Percentiles rank a stretch among this genome's conserved stretches.
phyloP scores from a whole-genome alignment of 2,329 filamentous ascomycete genomes.

The Trichoderma koningiopsis region DNA sequence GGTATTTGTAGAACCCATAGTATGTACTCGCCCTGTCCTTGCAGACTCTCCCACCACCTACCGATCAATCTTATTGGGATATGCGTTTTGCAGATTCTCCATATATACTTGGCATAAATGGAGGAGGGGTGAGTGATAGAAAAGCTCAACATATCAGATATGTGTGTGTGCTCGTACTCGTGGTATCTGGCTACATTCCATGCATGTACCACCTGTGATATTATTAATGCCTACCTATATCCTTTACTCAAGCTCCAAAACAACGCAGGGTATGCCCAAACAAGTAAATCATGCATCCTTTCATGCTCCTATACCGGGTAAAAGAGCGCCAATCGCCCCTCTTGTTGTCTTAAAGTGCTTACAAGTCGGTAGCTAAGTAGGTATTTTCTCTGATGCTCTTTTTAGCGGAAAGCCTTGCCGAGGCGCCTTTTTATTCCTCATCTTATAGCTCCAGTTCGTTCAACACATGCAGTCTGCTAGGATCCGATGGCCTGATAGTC shows the following conservation, averaged over 20 bases:
- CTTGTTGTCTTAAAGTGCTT: not conserved
- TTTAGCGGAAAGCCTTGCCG: not conserved
- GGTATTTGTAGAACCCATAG: not conserved
- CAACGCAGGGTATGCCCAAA: not conserved
- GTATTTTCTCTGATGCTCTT: not conserved
- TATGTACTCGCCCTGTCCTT: not conserved
- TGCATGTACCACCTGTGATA: too few relatives aligned
- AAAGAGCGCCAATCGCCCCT: not conserved
- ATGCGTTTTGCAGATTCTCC: not conserved
- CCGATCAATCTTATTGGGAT: not conserved
- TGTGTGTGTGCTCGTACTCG: too few relatives aligned
- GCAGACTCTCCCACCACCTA: not conserved
- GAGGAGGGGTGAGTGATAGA: not conserved
- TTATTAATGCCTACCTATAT: too few relatives aligned
- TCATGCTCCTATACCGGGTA: not conserved
- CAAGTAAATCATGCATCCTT: not conserved
- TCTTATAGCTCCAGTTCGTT: not conserved
- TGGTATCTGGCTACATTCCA: too few relatives aligned
- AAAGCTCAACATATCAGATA: not conserved
- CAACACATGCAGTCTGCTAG: not conserved
- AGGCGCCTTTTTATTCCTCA: not conserved
- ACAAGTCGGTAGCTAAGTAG: not conserved
- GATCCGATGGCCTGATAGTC: not conserved
- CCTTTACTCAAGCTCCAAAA: not conserved
- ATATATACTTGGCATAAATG: not conserved